Evolutionary conservation across 768 basidiomycete genomes (phyloP).

Genomic region (Boletus tomentosulus): DNA sequence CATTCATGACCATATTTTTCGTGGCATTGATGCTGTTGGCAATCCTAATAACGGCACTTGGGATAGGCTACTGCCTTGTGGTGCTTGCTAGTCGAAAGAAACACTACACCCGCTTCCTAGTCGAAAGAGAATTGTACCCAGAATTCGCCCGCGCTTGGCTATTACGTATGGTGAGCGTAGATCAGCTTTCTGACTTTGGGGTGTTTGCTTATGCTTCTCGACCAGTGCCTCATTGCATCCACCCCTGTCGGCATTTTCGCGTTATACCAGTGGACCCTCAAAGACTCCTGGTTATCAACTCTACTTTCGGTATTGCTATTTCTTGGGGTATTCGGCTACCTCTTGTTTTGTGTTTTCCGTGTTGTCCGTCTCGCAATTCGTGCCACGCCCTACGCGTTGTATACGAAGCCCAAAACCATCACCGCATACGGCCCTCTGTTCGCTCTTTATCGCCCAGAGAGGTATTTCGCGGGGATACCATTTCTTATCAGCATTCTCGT

Average conservation of each 20-base stretch:
- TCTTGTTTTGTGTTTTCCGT: conserved; percentile 48
- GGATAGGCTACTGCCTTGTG: conserved; percentile 46
- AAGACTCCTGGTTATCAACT: conserved; percentile 83
- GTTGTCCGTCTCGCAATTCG: conserved; percentile 46
- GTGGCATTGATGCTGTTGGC: conserved; percentile 63
- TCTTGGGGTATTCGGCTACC: conserved; percentile 44
- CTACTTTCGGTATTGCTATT: conserved; percentile 73
- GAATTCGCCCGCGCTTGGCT: conserved; percentile 56
- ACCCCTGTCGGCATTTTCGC: conserved; percentile 73
- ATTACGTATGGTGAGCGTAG: conserved; percentile 58
- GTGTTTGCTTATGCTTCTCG: neutral
- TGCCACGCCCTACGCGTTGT: conserved; percentile 36
- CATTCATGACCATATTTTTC: conserved; percentile 87
- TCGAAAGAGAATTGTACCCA: conserved; percentile 35
- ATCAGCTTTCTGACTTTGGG: neutral
- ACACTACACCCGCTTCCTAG: conserved; percentile 15
- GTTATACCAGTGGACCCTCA: conserved; percentile 88
- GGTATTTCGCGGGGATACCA: conserved; percentile 64
- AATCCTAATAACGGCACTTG: conserved; percentile 50
- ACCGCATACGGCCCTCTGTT: conserved; percentile 54
- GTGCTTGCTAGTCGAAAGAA: conserved; percentile 24
- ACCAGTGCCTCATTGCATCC: conserved; percentile 57
- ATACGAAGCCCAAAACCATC: conserved; percentile 35
- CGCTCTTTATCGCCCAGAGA: conserved; percentile 59
- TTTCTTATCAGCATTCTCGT: conserved; percentile 56